A percentile compares a stretch with the other conserved stretches of the same genome.
phyloP scores from a whole-genome alignment of 257 asterid genomes.

The Ajuga chamaepitys region DNA sequence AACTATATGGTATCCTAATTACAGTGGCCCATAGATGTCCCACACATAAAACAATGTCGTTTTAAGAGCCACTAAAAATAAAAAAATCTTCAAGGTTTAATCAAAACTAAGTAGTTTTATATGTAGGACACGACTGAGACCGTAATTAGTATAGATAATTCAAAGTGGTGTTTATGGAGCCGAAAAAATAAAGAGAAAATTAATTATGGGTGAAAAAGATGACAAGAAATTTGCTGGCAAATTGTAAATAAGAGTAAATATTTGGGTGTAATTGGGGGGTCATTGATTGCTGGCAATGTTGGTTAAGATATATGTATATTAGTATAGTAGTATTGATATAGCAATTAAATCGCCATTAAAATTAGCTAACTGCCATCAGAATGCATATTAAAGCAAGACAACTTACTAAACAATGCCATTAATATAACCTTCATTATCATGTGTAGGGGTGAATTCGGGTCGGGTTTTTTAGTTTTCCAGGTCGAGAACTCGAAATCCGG shows the following conservation, averaged over 20 bases:
- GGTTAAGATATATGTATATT: constrained; percentile 12
- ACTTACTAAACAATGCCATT: constrained; percentile 8
- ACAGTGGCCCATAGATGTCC: no score
- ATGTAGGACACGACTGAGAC: no score
- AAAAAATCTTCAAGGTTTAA: no score
- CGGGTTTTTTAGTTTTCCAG: no score
- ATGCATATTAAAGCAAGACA: constrained; percentile 18
- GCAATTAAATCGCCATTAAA: constrained; percentile 22
- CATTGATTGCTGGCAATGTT: constrained; percentile 39
- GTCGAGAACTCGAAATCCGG: no score
- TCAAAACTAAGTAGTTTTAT: no score
- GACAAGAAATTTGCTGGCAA: constrained; percentile 38
- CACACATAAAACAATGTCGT: no score
- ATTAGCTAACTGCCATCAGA: constrained; percentile 30
- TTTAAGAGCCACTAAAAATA: no score
- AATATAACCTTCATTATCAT: neutral
- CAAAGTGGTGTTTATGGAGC: no score
- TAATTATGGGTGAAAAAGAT: constrained; percentile 19
- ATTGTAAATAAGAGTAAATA: constrained; percentile 22
- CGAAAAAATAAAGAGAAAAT: constrained; percentile 15
- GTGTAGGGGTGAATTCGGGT: no score
- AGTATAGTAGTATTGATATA: constrained; percentile 5
- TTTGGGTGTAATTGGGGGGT: constrained; percentile 18
- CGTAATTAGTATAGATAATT: no score
- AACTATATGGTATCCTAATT: no score